A percentile compares a stretch with the other conserved stretches of the same genome.
phyloP scores from a whole-genome alignment of 495 filamentous ascomycete genomes.

The Staphylotrichum longicolle region DNA sequence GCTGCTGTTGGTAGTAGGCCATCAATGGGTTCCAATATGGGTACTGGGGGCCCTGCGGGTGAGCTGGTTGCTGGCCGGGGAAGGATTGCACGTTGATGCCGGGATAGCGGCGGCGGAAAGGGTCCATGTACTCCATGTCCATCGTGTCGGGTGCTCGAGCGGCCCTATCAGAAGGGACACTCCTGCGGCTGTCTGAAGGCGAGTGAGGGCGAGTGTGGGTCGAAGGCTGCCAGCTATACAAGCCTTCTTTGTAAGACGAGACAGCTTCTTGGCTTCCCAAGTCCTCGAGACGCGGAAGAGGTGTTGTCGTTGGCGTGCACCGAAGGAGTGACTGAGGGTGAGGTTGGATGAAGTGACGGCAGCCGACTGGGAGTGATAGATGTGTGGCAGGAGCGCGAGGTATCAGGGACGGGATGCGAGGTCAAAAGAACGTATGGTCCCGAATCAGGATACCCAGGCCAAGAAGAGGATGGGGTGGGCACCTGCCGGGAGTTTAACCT shows the following conservation, averaged over 20 bases:
- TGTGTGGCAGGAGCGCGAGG: not conserved
- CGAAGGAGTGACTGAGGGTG: constrained; percentile 49
- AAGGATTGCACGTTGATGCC: constrained; percentile 24
- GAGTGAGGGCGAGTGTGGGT: too few relatives aligned
- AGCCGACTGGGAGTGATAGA: not conserved
- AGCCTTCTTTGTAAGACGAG: too few relatives aligned
- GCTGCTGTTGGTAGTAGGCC: constrained; percentile 34
- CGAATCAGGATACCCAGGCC: constrained; percentile 24
- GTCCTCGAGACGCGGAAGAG: not conserved
- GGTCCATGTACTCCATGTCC: constrained; percentile 36
- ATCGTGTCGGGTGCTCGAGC: constrained; percentile 16
- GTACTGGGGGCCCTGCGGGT: constrained; percentile 27
- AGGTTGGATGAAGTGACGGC: constrained; percentile 24
- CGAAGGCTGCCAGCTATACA: too few relatives aligned
- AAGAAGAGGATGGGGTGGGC: constrained; percentile 24
- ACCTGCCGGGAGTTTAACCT: constrained; percentile 30
- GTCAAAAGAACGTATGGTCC: constrained; percentile 38
- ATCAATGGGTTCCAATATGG: constrained; percentile 32
- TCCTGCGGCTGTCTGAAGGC: not conserved
- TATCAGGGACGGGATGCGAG: constrained; percentile 20
- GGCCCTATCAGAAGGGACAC: not conserved
- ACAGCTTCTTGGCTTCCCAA: not conserved
- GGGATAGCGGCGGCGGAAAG: constrained; percentile 29
- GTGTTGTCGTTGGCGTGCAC: constrained; percentile 14
- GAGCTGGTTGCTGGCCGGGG: constrained; percentile 22